A percentile compares a stretch with the other conserved stretches of the same genome.
Conservation (phyloP, 352 stramenopile genomes). For the Phytopythium kandeliae region DNA sequence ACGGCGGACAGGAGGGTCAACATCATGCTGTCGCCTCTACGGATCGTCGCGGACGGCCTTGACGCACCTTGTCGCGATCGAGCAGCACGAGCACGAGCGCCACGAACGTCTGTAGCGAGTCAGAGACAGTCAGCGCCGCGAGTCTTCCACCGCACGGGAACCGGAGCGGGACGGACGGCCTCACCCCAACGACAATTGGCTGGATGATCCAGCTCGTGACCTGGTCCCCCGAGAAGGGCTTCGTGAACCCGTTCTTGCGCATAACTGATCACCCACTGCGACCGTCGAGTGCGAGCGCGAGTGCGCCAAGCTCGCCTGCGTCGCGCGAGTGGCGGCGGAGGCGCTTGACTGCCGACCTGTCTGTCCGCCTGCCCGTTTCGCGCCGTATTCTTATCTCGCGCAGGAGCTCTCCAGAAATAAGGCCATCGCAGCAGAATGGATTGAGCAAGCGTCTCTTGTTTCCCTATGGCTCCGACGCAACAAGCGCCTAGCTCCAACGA, state of each 20-base stretch:
- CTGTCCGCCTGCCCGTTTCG: neutral
- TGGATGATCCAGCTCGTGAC: constrained; percentile 75
- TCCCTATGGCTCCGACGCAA: too few relatives aligned
- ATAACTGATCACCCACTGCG: constrained; percentile 7
- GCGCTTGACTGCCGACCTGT: too few relatives aligned
- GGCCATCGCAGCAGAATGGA: neutral
- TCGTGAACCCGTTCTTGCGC: constrained; percentile 69
- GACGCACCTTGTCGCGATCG: constrained; percentile 40
- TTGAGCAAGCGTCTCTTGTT: neutral
- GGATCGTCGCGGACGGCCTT: too few relatives aligned
- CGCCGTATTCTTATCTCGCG: neutral
- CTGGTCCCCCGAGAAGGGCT: constrained; percentile 74
- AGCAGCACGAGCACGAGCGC: constrained; percentile 53
- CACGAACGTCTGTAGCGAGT: constrained; percentile 49
- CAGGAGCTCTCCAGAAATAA: constrained; percentile 1
- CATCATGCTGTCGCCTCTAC: neutral
- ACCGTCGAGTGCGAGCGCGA: too few relatives aligned
- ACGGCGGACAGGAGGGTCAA: neutral
- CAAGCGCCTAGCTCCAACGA: neutral
- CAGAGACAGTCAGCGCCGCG: neutral
- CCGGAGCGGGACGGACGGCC: neutral
- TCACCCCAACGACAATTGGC: constrained; percentile 59
- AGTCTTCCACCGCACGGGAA: neutral
- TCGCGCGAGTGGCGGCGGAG: neutral
- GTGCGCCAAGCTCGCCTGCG: too few relatives aligned